Evolutionary conservation across 495 filamentous ascomycete species (phyloP), one percentile per base, ranked within the genome.

Genomic region (Friedmanniomyces simplex): DNA sequence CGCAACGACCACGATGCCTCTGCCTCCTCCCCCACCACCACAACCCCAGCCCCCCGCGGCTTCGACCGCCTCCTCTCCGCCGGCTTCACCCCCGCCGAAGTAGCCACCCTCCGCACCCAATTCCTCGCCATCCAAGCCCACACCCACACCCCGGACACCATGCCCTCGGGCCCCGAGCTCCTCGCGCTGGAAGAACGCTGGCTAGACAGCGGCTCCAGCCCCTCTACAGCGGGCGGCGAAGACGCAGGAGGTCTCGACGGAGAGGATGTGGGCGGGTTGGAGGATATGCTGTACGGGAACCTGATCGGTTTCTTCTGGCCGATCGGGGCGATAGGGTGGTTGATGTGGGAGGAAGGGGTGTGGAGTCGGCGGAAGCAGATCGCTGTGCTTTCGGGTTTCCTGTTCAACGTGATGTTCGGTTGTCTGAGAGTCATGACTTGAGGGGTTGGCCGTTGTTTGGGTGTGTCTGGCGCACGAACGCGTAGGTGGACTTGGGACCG

Each of bases 301-400:
- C 71, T 93, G 25, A 88, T 90, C 66, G 93, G 93, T 21, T 96
- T 96, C 72, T 84, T 98, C 67, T 98, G 90, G 83, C 91, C 93
- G 26, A 68, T 97, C 43, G 89, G 86, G 0, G 88, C 87, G 64
- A 75, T 89, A 26, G 82, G 83, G 47, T 95, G 89, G 89, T 69
- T 91, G 68, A 75, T 90, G 48, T 76, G 89, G 54, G 91, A 96
- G 72, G 88, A 94, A 58, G 89, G 89, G 12, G 83, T 96, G 57
- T 95, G 89, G 82, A 86, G 82, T 39, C 79, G 81, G 72, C 71
- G 89, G 65, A 85, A 87, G 77, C 79, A 87, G 65, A 79, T 94
- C 62, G 89, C 91, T 60, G 87, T 96, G 16, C 80, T 84, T 64
- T 80, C 87, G 30, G 93, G 93, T 1, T 77, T 95, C 22, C 55